Conservation (phyloP, 2,329 filamentous ascomycete species). For the Whalleya microplaca region DNA sequence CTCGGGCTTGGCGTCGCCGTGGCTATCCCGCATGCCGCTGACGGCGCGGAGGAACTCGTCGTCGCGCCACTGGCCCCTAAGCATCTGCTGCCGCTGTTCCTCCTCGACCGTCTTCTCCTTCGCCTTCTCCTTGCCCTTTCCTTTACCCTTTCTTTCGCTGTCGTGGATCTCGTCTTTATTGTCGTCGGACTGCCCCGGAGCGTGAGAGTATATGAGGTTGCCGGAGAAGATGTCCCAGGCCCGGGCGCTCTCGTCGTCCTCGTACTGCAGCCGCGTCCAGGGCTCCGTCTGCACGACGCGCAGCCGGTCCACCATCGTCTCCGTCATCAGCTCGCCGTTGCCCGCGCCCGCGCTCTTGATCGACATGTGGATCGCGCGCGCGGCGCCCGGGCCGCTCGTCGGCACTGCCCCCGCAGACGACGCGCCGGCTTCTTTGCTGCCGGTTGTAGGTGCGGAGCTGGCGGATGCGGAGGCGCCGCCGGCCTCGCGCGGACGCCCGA, state of each 20-base stretch:
- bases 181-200: background rate
- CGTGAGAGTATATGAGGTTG: slow-evolving; percentile 62
- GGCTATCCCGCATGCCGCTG: slow-evolving; percentile 34
- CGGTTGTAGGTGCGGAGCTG: no score
- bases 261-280: slow-evolving; percentile 80
- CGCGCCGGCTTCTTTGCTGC: slow-evolving; percentile 37
- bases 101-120: slow-evolving; percentile 18
- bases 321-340: slow-evolving; percentile 61
- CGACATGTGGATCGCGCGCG: slow-evolving; percentile 83
- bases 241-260: slow-evolving; percentile 76
- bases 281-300: slow-evolving; percentile 77
- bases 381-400: slow-evolving; percentile 48
- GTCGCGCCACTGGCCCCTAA: slow-evolving; percentile 35
- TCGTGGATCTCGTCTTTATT: no score
- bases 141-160: slow-evolving; percentile 14
- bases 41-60: slow-evolving; percentile 38
- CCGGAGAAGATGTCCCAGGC: slow-evolving; percentile 78
- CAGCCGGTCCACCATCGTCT: slow-evolving; percentile 77
- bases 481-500: slow-evolving; percentile 45
- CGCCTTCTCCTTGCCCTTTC: slow-evolving; percentile 31
- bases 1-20: slow-evolving; percentile 25
- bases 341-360: slow-evolving; percentile 77
- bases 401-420: slow-evolving; percentile 36
- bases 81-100: slow-evolving; percentile 10
- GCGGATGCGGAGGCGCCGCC: slow-evolving; percentile 30